These are phyloP conservation scores for Diaporthe ampelina DNA, from an alignment of 2,329 filamentous ascomycete species.

Conservation along the genomic window DNA sequence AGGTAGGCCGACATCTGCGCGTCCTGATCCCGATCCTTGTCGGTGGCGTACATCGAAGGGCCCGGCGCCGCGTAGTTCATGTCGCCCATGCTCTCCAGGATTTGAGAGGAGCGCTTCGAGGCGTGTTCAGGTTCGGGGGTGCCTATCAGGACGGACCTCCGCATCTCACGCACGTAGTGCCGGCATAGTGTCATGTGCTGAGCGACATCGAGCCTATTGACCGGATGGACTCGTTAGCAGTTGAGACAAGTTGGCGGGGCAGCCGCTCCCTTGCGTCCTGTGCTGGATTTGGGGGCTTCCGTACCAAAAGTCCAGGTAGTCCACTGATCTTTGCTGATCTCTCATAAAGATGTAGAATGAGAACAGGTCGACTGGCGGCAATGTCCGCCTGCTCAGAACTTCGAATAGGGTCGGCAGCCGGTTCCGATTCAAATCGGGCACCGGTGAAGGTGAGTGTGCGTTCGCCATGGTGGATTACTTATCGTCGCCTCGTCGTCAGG, in stretches of 20 bases:
- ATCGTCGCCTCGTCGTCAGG: background rate
- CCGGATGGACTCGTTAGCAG: conserved; percentile 43
- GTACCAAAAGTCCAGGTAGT: conserved; percentile 98
- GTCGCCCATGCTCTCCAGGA: conserved; percentile 81
- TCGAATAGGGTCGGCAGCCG: conserved; percentile 95
- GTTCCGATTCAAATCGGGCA: conserved; percentile 77
- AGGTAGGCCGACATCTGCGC: conserved; percentile 93
- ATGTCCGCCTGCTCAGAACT: conserved; percentile 92
- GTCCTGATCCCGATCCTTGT: conserved; percentile 84
- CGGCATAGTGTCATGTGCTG: conserved; percentile 98
- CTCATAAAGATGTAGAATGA: conserved; percentile 99
- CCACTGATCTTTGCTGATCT: conserved; percentile 96
- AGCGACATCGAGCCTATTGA: conserved; percentile 92
- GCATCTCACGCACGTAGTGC: conserved; percentile 95
- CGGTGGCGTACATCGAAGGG: conserved; percentile 73
- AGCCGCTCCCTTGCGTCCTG: conserved; percentile 22
- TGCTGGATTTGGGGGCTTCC: conserved; percentile 48
- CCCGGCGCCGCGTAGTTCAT: conserved; percentile 71
- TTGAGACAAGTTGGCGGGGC: conserved; percentile 37
- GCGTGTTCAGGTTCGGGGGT: conserved; percentile 88
- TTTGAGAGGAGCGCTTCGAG: conserved; percentile 87
- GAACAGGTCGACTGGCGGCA: conserved; percentile 95
- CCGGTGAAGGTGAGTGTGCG: conserved; percentile 61
- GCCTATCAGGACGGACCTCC: conserved; percentile 90
- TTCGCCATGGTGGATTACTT: conserved; percentile 54